phyloP scores from a whole-genome alignment of 345 rosid genomes.

The Citrus sp. region DNA sequence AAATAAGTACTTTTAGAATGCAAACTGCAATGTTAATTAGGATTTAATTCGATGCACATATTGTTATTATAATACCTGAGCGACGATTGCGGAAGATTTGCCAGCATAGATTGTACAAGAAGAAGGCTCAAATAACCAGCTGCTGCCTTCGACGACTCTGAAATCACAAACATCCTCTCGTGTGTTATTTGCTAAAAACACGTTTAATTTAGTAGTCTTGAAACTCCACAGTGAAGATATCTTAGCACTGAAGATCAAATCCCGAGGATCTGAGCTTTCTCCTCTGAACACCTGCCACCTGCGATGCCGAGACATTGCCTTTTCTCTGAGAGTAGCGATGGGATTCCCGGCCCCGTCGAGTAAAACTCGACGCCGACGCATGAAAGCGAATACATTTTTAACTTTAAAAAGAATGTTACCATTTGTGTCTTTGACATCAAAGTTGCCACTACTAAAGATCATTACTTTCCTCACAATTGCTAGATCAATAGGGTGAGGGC shows the following conservation, averaged over 20 bases:
- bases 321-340: constrained; percentile 27
- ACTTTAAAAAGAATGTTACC: constrained; percentile 38
- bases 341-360: constrained; percentile 29
- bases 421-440: constrained; percentile 30
- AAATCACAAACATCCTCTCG: constrained; percentile 15
- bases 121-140: constrained; percentile 8
- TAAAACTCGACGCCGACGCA: constrained; percentile 26
- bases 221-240: not conserved
- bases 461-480: constrained; percentile 32
- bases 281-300: constrained; percentile 23
- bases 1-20: no score
- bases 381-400: constrained; percentile 11
- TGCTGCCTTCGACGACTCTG: constrained; percentile 13
- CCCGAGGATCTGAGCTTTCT: constrained; percentile 17
- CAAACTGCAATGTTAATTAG: no score
- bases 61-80: constrained; percentile 2
- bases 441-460: constrained; percentile 32
- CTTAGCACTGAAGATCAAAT: constrained; percentile 20
- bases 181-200: constrained; percentile 21
- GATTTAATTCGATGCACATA: no score
- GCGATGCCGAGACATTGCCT: constrained; percentile 26
- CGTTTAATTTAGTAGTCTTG: not conserved
- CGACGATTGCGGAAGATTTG: constrained; percentile 10
- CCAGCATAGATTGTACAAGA: constrained; percentile 20
- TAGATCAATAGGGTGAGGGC: constrained; percentile 32